These are phyloP conservation scores for Hsuehochloa calcarea DNA, from an alignment of 176 grass and related monocot species.

Conservation along the genomic window DNA sequence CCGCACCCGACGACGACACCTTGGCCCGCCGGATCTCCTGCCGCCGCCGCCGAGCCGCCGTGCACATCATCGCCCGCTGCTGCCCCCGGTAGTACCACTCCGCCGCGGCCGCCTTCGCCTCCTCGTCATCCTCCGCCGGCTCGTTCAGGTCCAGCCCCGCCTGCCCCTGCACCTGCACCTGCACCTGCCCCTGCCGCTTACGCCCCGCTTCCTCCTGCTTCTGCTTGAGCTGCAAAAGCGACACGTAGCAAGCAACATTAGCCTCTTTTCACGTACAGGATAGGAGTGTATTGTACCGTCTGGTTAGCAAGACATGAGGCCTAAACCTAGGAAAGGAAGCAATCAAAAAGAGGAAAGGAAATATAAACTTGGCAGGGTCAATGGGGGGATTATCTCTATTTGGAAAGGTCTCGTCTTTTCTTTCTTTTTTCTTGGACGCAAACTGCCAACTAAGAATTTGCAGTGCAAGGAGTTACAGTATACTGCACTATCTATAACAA, in stretches of 20 bases:
- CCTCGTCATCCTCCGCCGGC: not conserved
- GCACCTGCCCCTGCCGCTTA: not conserved
- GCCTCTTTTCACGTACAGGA: not conserved
- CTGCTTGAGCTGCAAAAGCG: constrained; percentile 16
- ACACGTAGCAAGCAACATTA: not conserved
- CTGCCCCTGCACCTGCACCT: not conserved
- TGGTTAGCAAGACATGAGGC: not conserved
- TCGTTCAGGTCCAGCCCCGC: constrained; percentile 28
- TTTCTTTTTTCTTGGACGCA: not conserved
- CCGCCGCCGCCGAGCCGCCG: not conserved
- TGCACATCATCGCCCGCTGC: not conserved
- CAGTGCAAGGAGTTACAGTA: not conserved
- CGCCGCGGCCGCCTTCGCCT: not conserved
- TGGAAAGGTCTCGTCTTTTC: constrained; percentile 9
- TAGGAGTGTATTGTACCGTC: not conserved
- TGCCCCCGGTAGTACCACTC: not conserved
- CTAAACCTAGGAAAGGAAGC: constrained; percentile 7
- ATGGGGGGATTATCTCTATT: not conserved
- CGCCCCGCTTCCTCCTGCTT: not conserved
- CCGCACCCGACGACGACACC: not conserved
- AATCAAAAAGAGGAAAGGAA: not conserved
- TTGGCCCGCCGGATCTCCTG: not conserved
- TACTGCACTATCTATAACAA: not conserved
- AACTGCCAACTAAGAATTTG: not conserved
- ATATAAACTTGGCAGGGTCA: not conserved